Conservation (phyloP, 148 eudicot genomes). For the Vaccinium vitisidaea region DNA sequence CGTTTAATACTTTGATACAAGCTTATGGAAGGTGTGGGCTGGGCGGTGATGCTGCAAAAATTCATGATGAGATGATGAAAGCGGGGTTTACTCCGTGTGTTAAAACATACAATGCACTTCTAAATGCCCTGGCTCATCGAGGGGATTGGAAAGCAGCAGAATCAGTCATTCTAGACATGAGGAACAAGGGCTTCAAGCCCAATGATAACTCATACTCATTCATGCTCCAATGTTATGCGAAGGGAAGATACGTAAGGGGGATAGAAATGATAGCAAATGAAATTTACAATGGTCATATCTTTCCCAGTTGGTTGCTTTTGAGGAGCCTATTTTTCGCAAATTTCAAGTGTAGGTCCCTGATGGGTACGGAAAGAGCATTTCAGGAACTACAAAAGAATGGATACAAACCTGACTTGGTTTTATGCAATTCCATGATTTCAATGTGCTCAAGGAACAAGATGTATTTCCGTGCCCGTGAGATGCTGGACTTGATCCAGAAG, state of each 20-base stretch:
- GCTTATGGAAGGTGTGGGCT: constrained; percentile 89
- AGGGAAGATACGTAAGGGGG: constrained; percentile 62
- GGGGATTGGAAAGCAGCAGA: constrained; percentile 87
- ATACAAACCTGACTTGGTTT: constrained; percentile 76
- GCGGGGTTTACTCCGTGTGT: constrained; percentile 80
- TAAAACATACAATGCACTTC: constrained; percentile 77
- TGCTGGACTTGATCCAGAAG: constrained; percentile 43
- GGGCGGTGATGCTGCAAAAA: constrained; percentile 55
- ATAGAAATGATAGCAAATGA: constrained; percentile 55
- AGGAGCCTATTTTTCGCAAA: constrained; percentile 70
- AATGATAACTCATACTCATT: constrained; percentile 73
- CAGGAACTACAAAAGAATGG: constrained; percentile 54
- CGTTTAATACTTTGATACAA: constrained; percentile 80
- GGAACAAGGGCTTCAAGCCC: constrained; percentile 74
- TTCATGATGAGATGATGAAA: constrained; percentile 73
- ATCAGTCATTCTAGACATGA: constrained; percentile 69
- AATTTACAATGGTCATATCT: constrained; percentile 62
- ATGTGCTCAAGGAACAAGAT: constrained; percentile 65
- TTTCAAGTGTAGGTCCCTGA: constrained; percentile 58
- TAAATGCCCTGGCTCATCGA: constrained; percentile 67
- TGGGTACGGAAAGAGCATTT: constrained; percentile 86
- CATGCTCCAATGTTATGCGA: constrained; percentile 78
- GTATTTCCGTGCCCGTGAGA: constrained; percentile 71
- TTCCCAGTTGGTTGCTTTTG: constrained; percentile 83
- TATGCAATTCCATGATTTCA: constrained; percentile 81